Conservation (phyloP, 805 yeast species). For the Candida manassasensis region DNA sequence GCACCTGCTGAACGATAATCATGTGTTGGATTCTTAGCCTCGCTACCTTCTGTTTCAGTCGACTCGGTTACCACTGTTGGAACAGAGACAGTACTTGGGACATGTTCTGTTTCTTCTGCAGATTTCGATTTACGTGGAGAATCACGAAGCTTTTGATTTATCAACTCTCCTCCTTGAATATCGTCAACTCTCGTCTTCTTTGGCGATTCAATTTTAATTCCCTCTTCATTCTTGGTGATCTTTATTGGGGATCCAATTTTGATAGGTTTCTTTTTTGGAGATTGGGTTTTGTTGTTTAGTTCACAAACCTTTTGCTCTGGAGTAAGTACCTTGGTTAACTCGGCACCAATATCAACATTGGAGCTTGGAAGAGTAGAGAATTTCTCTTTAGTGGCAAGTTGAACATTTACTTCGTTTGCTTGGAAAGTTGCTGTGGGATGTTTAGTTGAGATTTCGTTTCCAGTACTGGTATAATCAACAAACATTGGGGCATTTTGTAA, state of each 20-base stretch:
- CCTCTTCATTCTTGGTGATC: conserved; percentile 25
- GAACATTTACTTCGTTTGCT: no score
- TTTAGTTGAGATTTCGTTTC: no score
- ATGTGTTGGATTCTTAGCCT: not conserved
- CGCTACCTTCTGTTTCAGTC: conserved; percentile 3
- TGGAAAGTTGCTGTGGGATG: no score
- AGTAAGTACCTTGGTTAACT: not conserved
- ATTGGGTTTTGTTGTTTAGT: conserved; percentile 7
- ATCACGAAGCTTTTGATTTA: conserved; percentile 20
- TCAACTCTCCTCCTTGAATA: conserved; percentile 16
- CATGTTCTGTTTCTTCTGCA: conserved; percentile 7
- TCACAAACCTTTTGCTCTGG: conserved; percentile 5
- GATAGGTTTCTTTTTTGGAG: conserved; percentile 21
- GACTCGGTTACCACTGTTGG: conserved; percentile 19
- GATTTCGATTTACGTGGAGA: conserved; percentile 6
- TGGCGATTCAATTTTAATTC: conserved; percentile 15
- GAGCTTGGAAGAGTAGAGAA: no score
- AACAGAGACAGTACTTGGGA: conserved; percentile 29
- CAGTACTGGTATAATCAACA: not conserved
- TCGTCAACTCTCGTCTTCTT: not conserved
- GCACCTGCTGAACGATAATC: conserved; percentile 3
- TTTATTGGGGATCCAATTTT: conserved; percentile 38
- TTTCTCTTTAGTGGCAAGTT: no score
- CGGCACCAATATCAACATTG: not conserved
- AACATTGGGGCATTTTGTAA: no score